Evolutionary conservation across 83 land plant genomes (phyloP).

Genomic region (Thuja plicata): DNA sequence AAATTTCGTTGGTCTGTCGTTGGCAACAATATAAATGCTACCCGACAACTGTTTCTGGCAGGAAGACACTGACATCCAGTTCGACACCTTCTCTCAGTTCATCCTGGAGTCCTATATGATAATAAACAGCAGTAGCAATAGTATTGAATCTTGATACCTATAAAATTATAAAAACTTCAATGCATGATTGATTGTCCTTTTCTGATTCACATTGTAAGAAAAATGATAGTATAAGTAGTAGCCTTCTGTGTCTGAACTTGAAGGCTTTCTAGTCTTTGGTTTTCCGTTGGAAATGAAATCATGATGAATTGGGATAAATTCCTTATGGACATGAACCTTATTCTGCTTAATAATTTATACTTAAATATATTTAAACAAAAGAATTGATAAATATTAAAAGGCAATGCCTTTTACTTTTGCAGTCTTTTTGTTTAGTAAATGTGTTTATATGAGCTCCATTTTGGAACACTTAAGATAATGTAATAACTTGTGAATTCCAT

Average conservation of each 20-base stretch:
- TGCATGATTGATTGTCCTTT: neutral
- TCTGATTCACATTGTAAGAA: too few species aligned
- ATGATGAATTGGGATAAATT: neutral
- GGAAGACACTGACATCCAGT: neutral
- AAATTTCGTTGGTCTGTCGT: neutral
- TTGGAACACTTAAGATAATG: neutral
- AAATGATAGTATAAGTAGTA: neutral
- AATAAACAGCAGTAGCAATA: neutral
- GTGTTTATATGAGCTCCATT: neutral
- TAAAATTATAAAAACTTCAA: neutral
- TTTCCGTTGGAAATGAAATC: neutral
- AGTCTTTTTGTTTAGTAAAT: neutral
- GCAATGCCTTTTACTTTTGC: neutral
- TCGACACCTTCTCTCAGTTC: neutral
- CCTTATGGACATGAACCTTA: neutral
- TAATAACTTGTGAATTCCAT: conserved; percentile 1
- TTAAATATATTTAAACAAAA: too few species aligned
- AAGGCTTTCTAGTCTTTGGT: neutral
- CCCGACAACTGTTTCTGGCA: neutral
- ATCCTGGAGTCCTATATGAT: neutral
- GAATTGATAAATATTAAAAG: neutral
- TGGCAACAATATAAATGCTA: neutral
- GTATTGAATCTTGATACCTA: neutral
- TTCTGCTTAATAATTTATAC: neutral
- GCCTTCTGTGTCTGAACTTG: neutral